Conservation (phyloP, 2,329 filamentous ascomycete genomes). For the Orbilia oligospora region DNA sequence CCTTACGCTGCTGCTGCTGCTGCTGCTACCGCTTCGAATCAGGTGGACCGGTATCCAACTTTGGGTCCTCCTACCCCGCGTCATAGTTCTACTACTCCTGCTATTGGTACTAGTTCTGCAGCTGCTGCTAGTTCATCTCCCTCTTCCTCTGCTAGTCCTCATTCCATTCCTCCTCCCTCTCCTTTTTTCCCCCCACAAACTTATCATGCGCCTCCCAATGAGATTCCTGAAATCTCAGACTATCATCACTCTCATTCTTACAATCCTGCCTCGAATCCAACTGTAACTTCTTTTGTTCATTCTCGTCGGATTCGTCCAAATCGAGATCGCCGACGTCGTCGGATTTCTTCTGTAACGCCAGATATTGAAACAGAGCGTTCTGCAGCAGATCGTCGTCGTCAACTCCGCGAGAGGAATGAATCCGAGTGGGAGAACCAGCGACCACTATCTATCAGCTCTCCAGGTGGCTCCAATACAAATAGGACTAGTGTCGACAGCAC, state of each 20-base stretch:
- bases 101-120: no score
- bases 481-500: conserved; percentile 50
- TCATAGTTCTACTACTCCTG: neutral
- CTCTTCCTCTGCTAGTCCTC: neutral
- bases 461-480: conserved; percentile 36
- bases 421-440: conserved; percentile 58
- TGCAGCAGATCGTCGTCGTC: conserved; percentile 59
- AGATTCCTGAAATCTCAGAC: conserved; percentile 20
- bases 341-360: conserved; percentile 48
- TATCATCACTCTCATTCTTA: conserved; percentile 22
- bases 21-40: conserved; percentile 48
- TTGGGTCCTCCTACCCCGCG: no score
- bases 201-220: conserved; percentile 20
- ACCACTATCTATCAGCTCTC: conserved; percentile 41
- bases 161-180: neutral
- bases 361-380: conserved; percentile 61
- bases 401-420: conserved; percentile 58
- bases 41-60: neutral
- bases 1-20: conserved; percentile 54
- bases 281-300: conserved; percentile 47
- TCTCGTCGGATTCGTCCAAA: conserved; percentile 45
- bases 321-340: conserved; percentile 11
- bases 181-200: neutral
- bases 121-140: conserved; percentile 4
- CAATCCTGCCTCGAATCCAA: conserved; percentile 27